Percentiles rank a stretch among this genome's conserved stretches.
phyloP scores from a whole-genome alignment of 2,329 filamentous ascomycete genomes.

The Penicillium sp. region DNA sequence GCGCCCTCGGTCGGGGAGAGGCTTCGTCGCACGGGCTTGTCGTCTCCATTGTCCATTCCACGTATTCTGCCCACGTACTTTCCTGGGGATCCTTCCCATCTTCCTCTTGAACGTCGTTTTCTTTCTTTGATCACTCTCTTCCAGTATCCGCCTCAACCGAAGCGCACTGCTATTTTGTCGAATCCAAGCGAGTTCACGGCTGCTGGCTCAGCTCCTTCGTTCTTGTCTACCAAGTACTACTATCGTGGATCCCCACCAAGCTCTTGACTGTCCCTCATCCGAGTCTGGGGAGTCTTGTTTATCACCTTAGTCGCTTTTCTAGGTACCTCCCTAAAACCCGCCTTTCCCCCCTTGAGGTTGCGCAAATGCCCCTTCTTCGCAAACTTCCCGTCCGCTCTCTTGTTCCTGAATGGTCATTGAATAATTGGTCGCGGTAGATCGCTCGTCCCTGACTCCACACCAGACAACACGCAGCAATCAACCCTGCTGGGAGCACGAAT shows the following conservation, averaged over 20 bases:
- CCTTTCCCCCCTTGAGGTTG: conserved; percentile 23
- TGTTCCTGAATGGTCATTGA: conserved; percentile 27
- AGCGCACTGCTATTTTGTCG: not conserved
- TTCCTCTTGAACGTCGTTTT: conserved; percentile 21
- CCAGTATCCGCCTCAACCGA: not conserved
- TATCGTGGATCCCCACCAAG: conserved; percentile 10
- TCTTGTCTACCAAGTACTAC: conserved; percentile 9
- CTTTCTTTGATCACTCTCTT: conserved; percentile 16
- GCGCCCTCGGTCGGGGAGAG: conserved; percentile 24
- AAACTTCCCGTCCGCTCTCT: conserved; percentile 16
- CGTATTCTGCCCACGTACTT: conserved; percentile 14
- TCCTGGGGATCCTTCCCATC: conserved; percentile 14
- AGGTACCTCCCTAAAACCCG: conserved; percentile 18
- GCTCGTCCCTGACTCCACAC: conserved; percentile 30
- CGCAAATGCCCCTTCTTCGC: conserved; percentile 20
- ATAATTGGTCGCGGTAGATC: conserved; percentile 34
- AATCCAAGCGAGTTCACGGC: conserved; percentile 13
- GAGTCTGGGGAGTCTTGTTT: conserved; percentile 17
- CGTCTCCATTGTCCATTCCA: conserved; percentile 15
- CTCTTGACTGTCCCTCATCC: conserved; percentile 13
- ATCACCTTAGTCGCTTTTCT: conserved; percentile 15
- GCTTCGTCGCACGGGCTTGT: conserved; percentile 20
- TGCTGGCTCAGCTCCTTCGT: conserved; percentile 25
- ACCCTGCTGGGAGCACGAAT: conserved; percentile 18
- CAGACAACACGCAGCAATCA: conserved; percentile 29